These are phyloP conservation scores for Malus orientalis DNA, from an alignment of 306 rosid species.

Conservation along the genomic window DNA sequence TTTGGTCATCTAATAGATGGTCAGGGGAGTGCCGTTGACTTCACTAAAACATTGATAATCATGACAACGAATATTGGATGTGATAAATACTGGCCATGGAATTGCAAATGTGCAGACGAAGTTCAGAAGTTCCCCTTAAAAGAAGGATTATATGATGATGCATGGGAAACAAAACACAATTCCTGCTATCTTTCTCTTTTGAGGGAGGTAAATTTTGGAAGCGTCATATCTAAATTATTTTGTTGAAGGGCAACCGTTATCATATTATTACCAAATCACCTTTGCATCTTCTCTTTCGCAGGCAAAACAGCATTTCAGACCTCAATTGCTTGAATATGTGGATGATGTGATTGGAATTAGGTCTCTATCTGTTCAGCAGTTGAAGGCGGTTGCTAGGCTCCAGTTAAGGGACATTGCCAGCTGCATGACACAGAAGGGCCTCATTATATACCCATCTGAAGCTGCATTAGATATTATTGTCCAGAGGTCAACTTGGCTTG, in stretches of 20 bases:
- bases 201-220: conserved; percentile 9
- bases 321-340: conserved; percentile 4
- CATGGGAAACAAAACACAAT: conserved; percentile 12
- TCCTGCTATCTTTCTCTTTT: conserved; percentile 8
- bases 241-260: background rate
- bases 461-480: conserved; percentile 9
- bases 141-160: conserved; percentile 11
- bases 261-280: background rate
- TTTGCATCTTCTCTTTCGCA: background rate
- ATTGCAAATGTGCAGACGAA: conserved; percentile 17
- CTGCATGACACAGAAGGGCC: conserved; percentile 9
- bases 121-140: conserved; percentile 11
- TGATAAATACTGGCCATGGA: conserved; percentile 16
- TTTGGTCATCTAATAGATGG: conserved; percentile 10
- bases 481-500: conserved; percentile 7
- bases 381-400: conserved; percentile 14
- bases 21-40: conserved; percentile 8
- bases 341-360: conserved; percentile 19
- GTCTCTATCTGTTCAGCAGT: conserved; percentile 10
- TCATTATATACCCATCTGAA: conserved; percentile 13
- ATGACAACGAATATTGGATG: conserved; percentile 13
- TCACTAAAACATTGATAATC: conserved; percentile 6
- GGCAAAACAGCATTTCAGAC: conserved; percentile 12
- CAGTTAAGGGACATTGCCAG: conserved; percentile 14
- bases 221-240: background rate